Conservation (phyloP, 306 rosid species). For the Medicago lupulina region DNA sequence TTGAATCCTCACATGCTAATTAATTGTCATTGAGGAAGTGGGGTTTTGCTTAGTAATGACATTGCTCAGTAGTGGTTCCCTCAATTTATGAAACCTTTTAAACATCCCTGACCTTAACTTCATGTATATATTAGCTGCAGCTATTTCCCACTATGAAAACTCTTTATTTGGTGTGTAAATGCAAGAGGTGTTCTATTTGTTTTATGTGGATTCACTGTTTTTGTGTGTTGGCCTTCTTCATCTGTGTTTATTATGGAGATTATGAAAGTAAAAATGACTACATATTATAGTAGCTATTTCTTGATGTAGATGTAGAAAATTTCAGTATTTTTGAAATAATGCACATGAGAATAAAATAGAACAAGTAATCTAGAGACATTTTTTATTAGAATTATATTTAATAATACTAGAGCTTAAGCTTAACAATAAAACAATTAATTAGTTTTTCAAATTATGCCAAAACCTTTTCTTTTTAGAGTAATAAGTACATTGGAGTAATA, state of each 20-base stretch:
- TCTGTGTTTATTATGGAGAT: too few species aligned
- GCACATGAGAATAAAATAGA: not conserved
- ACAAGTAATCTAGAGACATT: too few species aligned
- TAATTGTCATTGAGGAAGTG: not conserved
- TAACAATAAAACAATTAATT: too few species aligned
- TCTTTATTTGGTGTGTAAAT: too few species aligned
- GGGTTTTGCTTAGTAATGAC: slow-evolving; percentile 8
- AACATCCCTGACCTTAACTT: not conserved
- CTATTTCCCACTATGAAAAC: too few species aligned
- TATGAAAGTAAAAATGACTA: too few species aligned
- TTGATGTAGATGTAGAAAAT: not conserved
- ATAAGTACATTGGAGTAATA: not conserved
- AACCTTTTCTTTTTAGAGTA: not conserved
- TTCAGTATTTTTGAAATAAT: not conserved
- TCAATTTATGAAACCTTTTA: not conserved
- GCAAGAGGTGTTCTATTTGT: too few species aligned
- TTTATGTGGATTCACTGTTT: too few species aligned
- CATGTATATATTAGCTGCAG: not conserved
- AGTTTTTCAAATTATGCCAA: not conserved
- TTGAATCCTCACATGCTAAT: slow-evolving; percentile 4
- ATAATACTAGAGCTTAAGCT: not conserved
- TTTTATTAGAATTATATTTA: too few species aligned
- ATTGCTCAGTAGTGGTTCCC: not conserved
- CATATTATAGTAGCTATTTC: not conserved
- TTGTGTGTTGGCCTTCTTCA: too few species aligned